These are phyloP conservation scores for Fraxinus platypoda DNA, from an alignment of 305 asterid genomes.

Conservation along the genomic window DNA sequence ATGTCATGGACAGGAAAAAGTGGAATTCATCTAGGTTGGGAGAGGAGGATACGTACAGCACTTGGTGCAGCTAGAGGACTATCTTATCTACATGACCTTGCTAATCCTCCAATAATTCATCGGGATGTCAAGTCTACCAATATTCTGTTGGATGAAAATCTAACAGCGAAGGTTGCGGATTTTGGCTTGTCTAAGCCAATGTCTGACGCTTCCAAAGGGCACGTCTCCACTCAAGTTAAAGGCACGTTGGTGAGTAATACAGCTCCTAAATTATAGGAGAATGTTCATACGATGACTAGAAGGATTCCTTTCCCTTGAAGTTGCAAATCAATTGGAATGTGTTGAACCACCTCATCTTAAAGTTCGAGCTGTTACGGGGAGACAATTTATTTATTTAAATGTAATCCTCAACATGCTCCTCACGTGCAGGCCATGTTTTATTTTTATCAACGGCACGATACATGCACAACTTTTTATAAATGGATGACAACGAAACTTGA, in stretches of 20 bases:
- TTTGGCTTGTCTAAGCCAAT: slow-evolving; percentile 91
- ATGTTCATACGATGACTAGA: not conserved
- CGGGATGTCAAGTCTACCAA: slow-evolving; percentile 86
- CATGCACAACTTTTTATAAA: not conserved
- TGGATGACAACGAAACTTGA: not conserved
- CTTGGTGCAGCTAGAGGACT: slow-evolving; percentile 97
- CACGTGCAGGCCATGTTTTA: not conserved
- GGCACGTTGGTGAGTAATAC: slow-evolving; percentile 75
- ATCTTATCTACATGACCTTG: slow-evolving; percentile 85
- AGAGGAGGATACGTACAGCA: slow-evolving; percentile 69
- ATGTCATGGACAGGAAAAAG: slow-evolving; percentile 52
- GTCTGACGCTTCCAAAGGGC: slow-evolving; percentile 76
- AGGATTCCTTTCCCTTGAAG: not conserved
- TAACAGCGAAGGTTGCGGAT: slow-evolving; percentile 93
- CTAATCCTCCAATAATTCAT: slow-evolving; percentile 90
- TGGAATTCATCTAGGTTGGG: slow-evolving; percentile 81
- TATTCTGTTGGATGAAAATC: slow-evolving; percentile 72
- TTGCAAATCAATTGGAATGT: not conserved
- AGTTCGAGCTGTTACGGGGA: not conserved
- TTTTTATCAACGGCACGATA: not conserved
- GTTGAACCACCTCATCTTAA: not conserved
- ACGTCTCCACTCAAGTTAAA: slow-evolving; percentile 92
- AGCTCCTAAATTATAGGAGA: not conserved
- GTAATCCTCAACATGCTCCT: not conserved
- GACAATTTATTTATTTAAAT: not conserved